phyloP scores from a whole-genome alignment of 106 monocot species.

The Platanthera guangdongensis region DNA sequence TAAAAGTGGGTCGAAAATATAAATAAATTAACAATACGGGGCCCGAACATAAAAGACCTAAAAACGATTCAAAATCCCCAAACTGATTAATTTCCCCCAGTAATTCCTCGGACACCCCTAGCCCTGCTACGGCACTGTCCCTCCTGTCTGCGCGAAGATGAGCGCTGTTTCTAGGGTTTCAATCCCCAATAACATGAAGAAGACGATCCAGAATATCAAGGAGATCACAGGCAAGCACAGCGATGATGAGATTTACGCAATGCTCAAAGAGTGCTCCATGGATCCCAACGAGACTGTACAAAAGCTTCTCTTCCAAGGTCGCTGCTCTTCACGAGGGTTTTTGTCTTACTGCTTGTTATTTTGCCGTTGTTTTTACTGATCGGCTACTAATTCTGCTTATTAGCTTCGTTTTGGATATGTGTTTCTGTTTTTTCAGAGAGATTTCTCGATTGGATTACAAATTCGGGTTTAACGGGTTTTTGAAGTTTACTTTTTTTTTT shows the following conservation, averaged over 20 bases:
- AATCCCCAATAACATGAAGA: constrained; percentile 38
- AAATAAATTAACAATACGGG: no score
- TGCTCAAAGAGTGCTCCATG: constrained; percentile 90
- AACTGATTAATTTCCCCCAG: not conserved
- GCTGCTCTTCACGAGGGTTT: not conserved
- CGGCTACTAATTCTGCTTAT: not conserved
- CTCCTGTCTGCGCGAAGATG: constrained; percentile 5
- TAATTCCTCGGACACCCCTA: constrained; percentile 7
- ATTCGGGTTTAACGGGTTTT: not conserved
- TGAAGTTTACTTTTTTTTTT: not conserved
- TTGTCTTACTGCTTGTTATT: not conserved
- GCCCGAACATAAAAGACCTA: not conserved
- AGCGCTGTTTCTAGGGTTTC: constrained; percentile 30
- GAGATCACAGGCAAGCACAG: constrained; percentile 76
- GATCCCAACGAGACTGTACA: constrained; percentile 94
- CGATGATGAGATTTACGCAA: constrained; percentile 89
- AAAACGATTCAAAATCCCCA: constrained; percentile 10
- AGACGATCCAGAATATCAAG: constrained; percentile 77
- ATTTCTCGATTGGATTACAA: not conserved
- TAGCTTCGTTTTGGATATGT: not conserved
- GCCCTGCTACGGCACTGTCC: not conserved
- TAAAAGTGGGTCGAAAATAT: no score
- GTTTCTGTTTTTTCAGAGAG: not conserved
- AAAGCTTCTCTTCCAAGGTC: constrained; percentile 83
- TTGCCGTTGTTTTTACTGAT: not conserved